phyloP scores from a whole-genome alignment of 2,329 filamentous ascomycete genomes.

The Sarocladiaceae sp. region DNA sequence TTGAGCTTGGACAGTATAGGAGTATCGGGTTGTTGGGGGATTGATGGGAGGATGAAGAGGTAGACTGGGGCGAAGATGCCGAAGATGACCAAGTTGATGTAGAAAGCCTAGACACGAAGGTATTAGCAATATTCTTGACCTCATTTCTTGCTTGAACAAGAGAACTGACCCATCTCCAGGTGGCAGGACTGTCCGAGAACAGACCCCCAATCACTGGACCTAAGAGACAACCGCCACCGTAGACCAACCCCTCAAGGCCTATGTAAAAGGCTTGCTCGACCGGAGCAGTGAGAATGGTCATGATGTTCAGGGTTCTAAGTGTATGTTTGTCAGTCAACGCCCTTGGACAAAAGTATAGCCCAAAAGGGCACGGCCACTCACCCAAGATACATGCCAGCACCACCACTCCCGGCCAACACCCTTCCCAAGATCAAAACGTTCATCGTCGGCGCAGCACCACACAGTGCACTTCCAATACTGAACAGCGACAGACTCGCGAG shows the following conservation, averaged over 20 bases:
- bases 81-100: conserved; percentile 49
- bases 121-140: not conserved
- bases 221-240: not conserved
- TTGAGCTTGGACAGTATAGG: not conserved
- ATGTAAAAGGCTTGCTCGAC: not conserved
- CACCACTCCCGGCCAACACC: not conserved
- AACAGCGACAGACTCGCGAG: conserved; percentile 21
- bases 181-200: not conserved
- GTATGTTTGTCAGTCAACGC: not conserved
- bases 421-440: not conserved
- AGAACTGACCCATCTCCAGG: not conserved
- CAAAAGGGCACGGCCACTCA: not conserved
- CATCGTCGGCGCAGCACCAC: conserved; percentile 33
- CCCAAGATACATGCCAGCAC: not conserved
- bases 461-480: conserved; percentile 28
- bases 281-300: not conserved
- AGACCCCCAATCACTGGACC: not conserved
- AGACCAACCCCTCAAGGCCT: not conserved
- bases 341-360: not conserved
- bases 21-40: conserved; percentile 16
- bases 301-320: not conserved
- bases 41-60: conserved; percentile 23
- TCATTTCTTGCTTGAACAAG: not conserved
- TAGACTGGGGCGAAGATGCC: conserved; percentile 25
- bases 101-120: conserved; percentile 28